Evolutionary conservation across 2,329 filamentous ascomycete genomes (phyloP).

Genomic region (Alternaria sp.): DNA sequence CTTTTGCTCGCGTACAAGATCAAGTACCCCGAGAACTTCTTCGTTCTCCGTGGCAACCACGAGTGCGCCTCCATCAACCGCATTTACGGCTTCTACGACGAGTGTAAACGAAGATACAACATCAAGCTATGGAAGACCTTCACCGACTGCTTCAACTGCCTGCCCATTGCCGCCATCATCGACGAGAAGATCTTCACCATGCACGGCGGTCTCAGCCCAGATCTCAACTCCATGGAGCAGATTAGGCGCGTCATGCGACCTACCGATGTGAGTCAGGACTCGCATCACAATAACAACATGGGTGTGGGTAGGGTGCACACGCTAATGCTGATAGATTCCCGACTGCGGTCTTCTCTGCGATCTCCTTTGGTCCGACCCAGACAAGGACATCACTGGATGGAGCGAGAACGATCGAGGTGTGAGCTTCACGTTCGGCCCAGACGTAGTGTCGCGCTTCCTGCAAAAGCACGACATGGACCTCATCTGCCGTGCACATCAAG

Average conservation of each 20-base stretch:
- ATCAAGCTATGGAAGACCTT: slow-evolving; percentile 99
- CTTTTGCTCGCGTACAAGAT: slow-evolving; percentile 98
- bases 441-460: slow-evolving; percentile 95
- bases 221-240: slow-evolving; percentile 99
- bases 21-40: slow-evolving; percentile 99
- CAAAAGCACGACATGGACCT: slow-evolving; percentile 99
- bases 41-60: slow-evolving; percentile 97
- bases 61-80: slow-evolving; percentile 99
- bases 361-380: slow-evolving; percentile 96
- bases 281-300: slow-evolving; percentile 8
- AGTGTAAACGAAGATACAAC: slow-evolving; percentile 99
- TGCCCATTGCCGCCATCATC: slow-evolving; percentile 98
- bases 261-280: slow-evolving; percentile 82
- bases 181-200: slow-evolving; percentile 99
- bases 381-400: slow-evolving; percentile 99
- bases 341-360: slow-evolving; percentile 98
- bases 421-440: slow-evolving; percentile 96
- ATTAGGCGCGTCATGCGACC: slow-evolving; percentile 98
- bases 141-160: slow-evolving; percentile 98
- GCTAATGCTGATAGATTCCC: slow-evolving; percentile 77
- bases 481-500: slow-evolving; percentile 98
- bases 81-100: slow-evolving; percentile 99
- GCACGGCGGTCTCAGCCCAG: slow-evolving; percentile 96
- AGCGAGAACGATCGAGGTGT: slow-evolving; percentile 99
- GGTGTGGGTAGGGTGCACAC: slow-evolving; percentile 37